These are phyloP conservation scores for Saraca asoca DNA, from an alignment of 331 rosid species.

Conservation along the genomic window DNA sequence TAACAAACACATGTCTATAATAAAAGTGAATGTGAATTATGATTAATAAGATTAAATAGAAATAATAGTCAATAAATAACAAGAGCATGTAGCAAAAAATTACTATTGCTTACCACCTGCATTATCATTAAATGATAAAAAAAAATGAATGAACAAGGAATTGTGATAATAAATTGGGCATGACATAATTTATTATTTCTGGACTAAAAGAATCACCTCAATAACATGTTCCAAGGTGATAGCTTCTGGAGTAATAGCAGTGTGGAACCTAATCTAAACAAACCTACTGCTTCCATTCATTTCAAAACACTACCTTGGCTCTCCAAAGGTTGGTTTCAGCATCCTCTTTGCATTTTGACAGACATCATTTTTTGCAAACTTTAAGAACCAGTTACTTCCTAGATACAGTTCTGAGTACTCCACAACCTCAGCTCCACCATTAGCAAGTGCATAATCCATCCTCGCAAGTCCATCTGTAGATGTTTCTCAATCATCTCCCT, in stretches of 20 bases:
- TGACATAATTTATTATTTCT: no score
- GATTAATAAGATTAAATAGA: no score
- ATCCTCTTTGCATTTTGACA: slow-evolving; percentile 62
- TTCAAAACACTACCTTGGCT: slow-evolving; percentile 90
- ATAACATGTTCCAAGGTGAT: slow-evolving; percentile 90
- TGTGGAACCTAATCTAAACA: slow-evolving; percentile 75
- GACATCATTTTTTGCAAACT: slow-evolving; percentile 40
- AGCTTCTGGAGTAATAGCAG: slow-evolving; percentile 80
- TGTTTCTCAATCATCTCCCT: slow-evolving; percentile 78
- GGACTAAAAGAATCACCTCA: slow-evolving; percentile 54
- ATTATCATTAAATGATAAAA: no score
- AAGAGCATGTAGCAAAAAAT: no score
- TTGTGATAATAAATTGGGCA: no score
- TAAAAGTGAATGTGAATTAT: no score
- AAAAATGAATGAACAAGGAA: no score
- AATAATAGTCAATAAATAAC: no score
- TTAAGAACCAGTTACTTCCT: slow-evolving; percentile 52
- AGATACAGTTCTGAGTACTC: slow-evolving; percentile 68
- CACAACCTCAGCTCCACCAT: slow-evolving; percentile 65
- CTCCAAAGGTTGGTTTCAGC: slow-evolving; percentile 93
- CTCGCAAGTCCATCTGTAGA: slow-evolving; percentile 86
- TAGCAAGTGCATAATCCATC: slow-evolving; percentile 75
- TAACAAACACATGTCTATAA: no score
- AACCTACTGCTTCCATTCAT: slow-evolving; percentile 78
- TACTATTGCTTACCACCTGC: no score